These are phyloP conservation scores for Ascobolus immersus DNA, from an alignment of 495 filamentous ascomycete species.

Conservation along the genomic window DNA sequence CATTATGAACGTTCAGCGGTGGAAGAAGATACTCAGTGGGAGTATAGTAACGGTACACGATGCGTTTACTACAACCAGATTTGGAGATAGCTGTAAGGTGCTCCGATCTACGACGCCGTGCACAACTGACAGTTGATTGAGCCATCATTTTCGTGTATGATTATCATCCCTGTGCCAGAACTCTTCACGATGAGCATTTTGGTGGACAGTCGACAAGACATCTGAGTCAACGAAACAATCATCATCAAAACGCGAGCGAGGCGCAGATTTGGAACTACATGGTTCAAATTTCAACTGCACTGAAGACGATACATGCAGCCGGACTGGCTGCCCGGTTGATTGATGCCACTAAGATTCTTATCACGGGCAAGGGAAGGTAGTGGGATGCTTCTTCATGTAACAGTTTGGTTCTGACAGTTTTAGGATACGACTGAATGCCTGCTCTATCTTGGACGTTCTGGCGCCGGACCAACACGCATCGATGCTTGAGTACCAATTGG, in stretches of 20 bases:
- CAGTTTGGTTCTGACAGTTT: conserved; percentile 10
- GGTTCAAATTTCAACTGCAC: conserved; percentile 67
- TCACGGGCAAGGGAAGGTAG: conserved; percentile 38
- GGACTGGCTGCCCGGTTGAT: conserved; percentile 65
- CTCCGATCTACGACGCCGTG: conserved; percentile 1
- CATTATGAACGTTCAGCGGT: conserved; percentile 62
- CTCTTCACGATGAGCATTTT: conserved; percentile 64
- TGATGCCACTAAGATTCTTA: conserved; percentile 57
- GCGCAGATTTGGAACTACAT: conserved; percentile 73
- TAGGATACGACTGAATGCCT: conserved; percentile 70
- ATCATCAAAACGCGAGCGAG: conserved; percentile 18
- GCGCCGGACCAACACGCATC: conserved; percentile 42
- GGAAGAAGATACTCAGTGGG: conserved; percentile 64
- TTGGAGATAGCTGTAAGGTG: conserved; percentile 55
- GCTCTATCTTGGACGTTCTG: conserved; percentile 65
- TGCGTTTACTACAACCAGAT: conserved; percentile 75
- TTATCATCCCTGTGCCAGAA: conserved; percentile 77
- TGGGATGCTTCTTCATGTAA: neutral
- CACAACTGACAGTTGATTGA: conserved; percentile 2
- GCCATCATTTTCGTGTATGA: conserved; percentile 77
- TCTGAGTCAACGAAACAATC: conserved; percentile 21
- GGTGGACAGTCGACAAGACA: conserved; percentile 30
- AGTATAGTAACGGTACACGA: conserved; percentile 72
- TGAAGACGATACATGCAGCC: conserved; percentile 59
- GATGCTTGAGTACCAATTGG: conserved; percentile 51